These are phyloP conservation scores for Ramalina peruviana DNA, from an alignment of 495 filamentous ascomycete species.

Conservation along the genomic window DNA sequence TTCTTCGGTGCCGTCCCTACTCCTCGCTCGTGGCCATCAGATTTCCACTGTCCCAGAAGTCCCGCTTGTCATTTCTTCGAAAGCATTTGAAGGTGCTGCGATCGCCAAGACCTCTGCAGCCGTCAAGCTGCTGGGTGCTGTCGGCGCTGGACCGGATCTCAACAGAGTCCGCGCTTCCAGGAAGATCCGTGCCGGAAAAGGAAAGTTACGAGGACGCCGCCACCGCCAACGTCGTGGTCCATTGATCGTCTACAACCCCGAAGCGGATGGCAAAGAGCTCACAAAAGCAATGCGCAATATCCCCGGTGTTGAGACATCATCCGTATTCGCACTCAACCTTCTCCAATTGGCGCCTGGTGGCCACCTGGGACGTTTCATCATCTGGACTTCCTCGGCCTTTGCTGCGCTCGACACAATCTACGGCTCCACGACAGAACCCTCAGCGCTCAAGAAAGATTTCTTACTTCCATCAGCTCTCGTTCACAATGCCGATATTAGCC, in stretches of 20 bases:
- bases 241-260: constrained; percentile 88
- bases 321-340: constrained; percentile 92
- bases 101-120: constrained; percentile 83
- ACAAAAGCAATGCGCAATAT: constrained; percentile 94
- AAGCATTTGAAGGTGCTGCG: constrained; percentile 61
- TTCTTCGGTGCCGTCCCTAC: constrained; percentile 82
- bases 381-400: constrained; percentile 97
- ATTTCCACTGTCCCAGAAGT: constrained; percentile 86
- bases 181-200: constrained; percentile 95
- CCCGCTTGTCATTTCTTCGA: constrained; percentile 85
- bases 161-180: constrained; percentile 85
- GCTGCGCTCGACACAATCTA: constrained; percentile 91
- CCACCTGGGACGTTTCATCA: constrained; percentile 95
- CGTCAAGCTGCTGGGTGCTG: constrained; percentile 67
- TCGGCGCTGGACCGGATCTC: constrained; percentile 82
- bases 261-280: constrained; percentile 83
- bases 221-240: constrained; percentile 95
- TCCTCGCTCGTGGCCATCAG: constrained; percentile 94
- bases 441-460: constrained; percentile 95
- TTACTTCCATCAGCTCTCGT: constrained; percentile 80
- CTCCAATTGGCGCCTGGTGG: constrained; percentile 97
- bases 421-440: constrained; percentile 71
- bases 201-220: constrained; percentile 88
- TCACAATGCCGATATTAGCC: constrained; percentile 79
- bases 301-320: constrained; percentile 91